A percentile compares a stretch with the other conserved stretches of the same genome.
Conservation (phyloP, 805 yeast species). For the Yamadazyma laniorum region DNA sequence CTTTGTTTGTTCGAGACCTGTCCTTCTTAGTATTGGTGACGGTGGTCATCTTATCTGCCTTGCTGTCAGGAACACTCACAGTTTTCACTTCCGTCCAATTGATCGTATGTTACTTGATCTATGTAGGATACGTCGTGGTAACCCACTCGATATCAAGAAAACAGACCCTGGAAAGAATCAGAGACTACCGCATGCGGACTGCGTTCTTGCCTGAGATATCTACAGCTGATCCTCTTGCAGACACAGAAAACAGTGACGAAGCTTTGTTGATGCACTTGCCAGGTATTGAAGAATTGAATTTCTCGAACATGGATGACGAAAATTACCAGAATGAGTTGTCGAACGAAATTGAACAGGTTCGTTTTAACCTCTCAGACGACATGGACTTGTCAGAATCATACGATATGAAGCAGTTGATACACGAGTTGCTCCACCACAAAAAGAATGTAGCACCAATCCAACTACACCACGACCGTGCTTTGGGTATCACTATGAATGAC, state of each 20-base stretch:
- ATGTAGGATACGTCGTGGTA: slow-evolving; percentile 50
- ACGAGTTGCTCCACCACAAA: slow-evolving; percentile 23
- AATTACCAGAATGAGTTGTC: slow-evolving; percentile 13
- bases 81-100: slow-evolving; percentile 56
- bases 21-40: slow-evolving; percentile 54
- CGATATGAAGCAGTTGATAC: slow-evolving; percentile 32
- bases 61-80: slow-evolving; percentile 55
- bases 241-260: slow-evolving; percentile 1
- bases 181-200: slow-evolving; percentile 16
- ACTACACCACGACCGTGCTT: slow-evolving; percentile 10
- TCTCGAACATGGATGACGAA: slow-evolving; percentile 11
- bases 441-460: slow-evolving; percentile 10
- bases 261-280: slow-evolving; percentile 17
- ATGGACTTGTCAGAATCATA: slow-evolving; percentile 10
- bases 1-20: slow-evolving; percentile 59
- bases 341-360: slow-evolving; percentile 13
- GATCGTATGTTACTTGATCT: slow-evolving; percentile 54
- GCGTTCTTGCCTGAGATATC: slow-evolving; percentile 5
- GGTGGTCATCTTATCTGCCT: slow-evolving; percentile 47
- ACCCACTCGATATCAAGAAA: slow-evolving; percentile 19
- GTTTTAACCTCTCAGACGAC: slow-evolving; percentile 10
- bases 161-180: slow-evolving; percentile 21
- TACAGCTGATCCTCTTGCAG: slow-evolving; percentile 10
- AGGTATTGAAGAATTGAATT: slow-evolving; percentile 24
- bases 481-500: slow-evolving; percentile 10